Base-by-base conservation (phyloP, 2,329 filamentous ascomycete genomes). In the Aspergillus sp. region DNA sequence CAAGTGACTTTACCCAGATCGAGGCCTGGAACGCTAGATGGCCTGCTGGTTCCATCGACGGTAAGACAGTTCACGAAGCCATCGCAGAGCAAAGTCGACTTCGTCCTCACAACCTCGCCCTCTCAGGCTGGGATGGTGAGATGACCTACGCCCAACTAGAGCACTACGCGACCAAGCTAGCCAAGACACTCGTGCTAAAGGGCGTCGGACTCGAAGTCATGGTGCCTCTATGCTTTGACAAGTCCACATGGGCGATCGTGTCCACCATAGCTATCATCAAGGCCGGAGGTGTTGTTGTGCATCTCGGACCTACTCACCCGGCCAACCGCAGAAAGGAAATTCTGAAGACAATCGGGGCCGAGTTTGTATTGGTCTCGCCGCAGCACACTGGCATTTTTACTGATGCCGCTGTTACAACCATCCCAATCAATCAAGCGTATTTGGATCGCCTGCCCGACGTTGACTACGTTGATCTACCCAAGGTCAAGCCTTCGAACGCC, bases 151-250 rank as follows among this genome's bases (percentile, higher is more conserved):
- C 21, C 15, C 41, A 50, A 2, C 30, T 57, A 10, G 43, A 38
- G 32, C 23, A 49, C 30, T 28, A 48, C 13, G 47, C 55, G 21
- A 49, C 45, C 4, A 43, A 39, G 25, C 12, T 57, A 45, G 55
- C 55, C 7, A 43, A 32, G 25, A n/a, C 39, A 13, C 36, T 57
- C 13, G 2, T 32, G 5, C 17, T n/a, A 6, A 25, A 50, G 15
- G 43, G 45, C 9, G 55, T 57, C 19, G 55, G 55, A 3, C 43
- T 28, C 30, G 43, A 36, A 17, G 43, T 48, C n/a, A 19, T 50
- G 21, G 55, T 57, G 13, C 55, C 55, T 17, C 12, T 57, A 15
- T 38, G 32, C 17, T 57, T 57, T 25, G 55, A 57, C 30, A 57
- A 57, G 36, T 49, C 41, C 9, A 5, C n/a, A 8, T 57, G 55